These are phyloP conservation scores for Gastrodia elata DNA, from an alignment of 106 monocot species.

Conservation along the genomic window DNA sequence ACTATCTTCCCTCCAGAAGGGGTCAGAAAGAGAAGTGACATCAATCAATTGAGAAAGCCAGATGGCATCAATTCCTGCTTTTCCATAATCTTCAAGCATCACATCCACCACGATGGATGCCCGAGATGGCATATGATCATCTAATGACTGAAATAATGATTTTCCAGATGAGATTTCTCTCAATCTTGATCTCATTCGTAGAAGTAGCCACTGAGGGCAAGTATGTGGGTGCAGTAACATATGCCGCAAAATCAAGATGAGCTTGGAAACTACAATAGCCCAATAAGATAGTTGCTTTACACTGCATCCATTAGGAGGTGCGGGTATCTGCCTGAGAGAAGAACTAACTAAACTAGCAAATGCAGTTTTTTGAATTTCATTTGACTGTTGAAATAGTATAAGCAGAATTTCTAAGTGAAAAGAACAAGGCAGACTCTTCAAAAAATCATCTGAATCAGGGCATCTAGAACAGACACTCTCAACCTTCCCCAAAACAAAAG, in stretches of 20 bases:
- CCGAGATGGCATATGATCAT: constrained; percentile 51
- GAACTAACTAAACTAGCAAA: constrained; percentile 35
- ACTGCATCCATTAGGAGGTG: constrained; percentile 32
- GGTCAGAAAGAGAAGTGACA: constrained; percentile 28
- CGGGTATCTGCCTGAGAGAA: constrained; percentile 38
- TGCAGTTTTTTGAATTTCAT: constrained; percentile 42
- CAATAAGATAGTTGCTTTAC: constrained; percentile 56
- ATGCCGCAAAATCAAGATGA: constrained; percentile 71
- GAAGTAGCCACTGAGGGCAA: constrained; percentile 79
- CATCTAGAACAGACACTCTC: constrained; percentile 19
- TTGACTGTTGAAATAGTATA: constrained; percentile 74
- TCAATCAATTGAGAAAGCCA: constrained; percentile 79
- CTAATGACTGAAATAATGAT: constrained; percentile 14
- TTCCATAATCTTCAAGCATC: constrained; percentile 35
- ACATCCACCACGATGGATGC: constrained; percentile 23
- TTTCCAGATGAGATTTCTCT: constrained; percentile 27
- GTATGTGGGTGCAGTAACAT: constrained; percentile 52
- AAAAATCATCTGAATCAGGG: constrained; percentile 35
- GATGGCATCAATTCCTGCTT: constrained; percentile 14
- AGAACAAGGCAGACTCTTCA: constrained; percentile 48
- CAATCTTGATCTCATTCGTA: constrained; percentile 61
- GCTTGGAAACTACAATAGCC: constrained; percentile 67
- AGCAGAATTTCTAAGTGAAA: constrained; percentile 87
- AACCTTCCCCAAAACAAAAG: constrained; percentile 42
- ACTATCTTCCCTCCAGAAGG: constrained; percentile 15